phyloP scores from a whole-genome alignment of 768 basidiomycete species.

The Leccinum subgranulosum region DNA sequence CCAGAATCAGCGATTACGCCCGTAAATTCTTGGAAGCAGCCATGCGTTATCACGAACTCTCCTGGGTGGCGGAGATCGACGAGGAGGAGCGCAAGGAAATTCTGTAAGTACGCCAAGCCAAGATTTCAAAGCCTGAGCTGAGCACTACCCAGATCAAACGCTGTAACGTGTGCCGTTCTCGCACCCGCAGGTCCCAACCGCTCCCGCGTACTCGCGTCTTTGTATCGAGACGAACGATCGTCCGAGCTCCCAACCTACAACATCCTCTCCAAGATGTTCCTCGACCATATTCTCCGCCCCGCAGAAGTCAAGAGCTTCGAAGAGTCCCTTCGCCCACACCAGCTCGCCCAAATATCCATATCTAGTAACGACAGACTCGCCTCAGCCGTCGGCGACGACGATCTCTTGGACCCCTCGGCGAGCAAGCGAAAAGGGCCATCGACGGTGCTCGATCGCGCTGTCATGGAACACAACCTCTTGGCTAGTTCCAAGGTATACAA shows the following conservation, averaged over 20 bases:
- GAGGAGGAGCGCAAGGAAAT: constrained; percentile 90
- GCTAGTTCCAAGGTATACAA: constrained; percentile 97
- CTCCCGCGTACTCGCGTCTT: constrained; percentile 85
- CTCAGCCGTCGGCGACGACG: constrained; percentile 59
- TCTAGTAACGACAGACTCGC: constrained; percentile 81
- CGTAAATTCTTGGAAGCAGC: constrained; percentile 95
- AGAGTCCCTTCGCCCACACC: constrained; percentile 82
- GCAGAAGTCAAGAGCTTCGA: constrained; percentile 90
- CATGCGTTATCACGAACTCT: constrained; percentile 90
- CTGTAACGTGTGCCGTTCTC: constrained; percentile 94
- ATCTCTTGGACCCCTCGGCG: constrained; percentile 48
- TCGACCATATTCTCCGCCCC: constrained; percentile 93
- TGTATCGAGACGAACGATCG: constrained; percentile 93
- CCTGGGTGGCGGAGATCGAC: constrained; percentile 86
- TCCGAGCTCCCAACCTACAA: constrained; percentile 75
- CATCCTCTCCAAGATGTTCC: constrained; percentile 97
- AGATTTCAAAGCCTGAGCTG: constrained; percentile 1
- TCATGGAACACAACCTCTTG: constrained; percentile 98
- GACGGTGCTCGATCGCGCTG: constrained; percentile 94
- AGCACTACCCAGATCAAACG: constrained; percentile 58
- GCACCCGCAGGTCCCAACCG: constrained; percentile 97
- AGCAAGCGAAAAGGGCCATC: constrained; percentile 89
- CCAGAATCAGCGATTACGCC: constrained; percentile 88
- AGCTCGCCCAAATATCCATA: constrained; percentile 87
- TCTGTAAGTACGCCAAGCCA: constrained; percentile 56